phyloP scores from a whole-genome alignment of 108 stramenopile genomes.

The Seminavis robusta region DNA sequence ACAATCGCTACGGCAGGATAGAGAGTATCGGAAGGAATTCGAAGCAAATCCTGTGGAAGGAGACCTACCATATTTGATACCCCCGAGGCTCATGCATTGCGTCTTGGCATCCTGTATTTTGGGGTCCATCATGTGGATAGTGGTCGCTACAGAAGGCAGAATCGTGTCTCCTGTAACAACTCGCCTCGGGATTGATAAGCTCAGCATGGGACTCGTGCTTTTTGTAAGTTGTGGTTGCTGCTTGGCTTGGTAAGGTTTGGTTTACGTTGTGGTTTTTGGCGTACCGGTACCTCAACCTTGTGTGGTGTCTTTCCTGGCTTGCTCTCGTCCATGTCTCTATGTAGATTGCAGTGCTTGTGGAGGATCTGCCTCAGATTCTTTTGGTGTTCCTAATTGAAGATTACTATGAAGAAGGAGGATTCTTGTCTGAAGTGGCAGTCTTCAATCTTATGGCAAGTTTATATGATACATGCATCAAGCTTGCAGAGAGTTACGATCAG shows the following conservation, averaged over 20 bases:
- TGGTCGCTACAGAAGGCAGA: constrained; percentile 33
- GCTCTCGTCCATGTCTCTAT: not conserved
- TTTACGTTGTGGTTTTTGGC: not conserved
- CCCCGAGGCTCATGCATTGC: constrained; percentile 4
- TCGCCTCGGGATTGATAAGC: constrained; percentile 11
- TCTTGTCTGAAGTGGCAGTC: constrained; percentile 16
- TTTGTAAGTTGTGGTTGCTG: constrained; percentile 19
- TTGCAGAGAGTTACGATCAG: constrained; percentile 36
- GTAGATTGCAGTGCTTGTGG: no score
- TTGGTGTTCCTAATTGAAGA: constrained; percentile 37
- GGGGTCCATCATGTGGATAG: constrained; percentile 25
- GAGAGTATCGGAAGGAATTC: not conserved
- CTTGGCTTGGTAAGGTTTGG: not conserved
- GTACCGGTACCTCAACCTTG: not conserved
- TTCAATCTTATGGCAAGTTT: constrained; percentile 25
- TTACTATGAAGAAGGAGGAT: constrained; percentile 20
- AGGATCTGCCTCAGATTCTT: constrained; percentile 34
- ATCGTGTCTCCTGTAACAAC: constrained; percentile 19
- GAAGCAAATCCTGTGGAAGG: not conserved
- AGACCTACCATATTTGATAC: constrained; percentile 14
- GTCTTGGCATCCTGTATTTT: constrained; percentile 11
- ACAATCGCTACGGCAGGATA: constrained; percentile 1
- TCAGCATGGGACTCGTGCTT: constrained; percentile 34
- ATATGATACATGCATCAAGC: constrained; percentile 38
- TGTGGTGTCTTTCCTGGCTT: not conserved